phyloP scores from a whole-genome alignment of 1,284 basidiomycete species.

The Apiotrichum sp. region DNA sequence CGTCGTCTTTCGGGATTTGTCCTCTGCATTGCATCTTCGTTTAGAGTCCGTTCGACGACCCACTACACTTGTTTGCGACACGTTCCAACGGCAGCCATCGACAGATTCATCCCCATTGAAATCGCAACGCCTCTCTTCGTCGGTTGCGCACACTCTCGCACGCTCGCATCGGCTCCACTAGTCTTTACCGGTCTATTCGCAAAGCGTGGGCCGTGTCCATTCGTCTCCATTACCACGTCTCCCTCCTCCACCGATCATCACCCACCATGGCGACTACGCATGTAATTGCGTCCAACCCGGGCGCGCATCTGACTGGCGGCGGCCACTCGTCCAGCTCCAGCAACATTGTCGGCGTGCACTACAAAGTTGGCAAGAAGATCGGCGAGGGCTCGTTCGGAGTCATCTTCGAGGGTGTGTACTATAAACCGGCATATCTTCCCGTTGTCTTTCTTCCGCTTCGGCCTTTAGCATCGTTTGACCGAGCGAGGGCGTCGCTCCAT shows the following conservation, averaged over 20 bases:
- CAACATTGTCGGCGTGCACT: slow-evolving; percentile 54
- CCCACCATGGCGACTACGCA: slow-evolving; percentile 45
- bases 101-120: too few relatives aligned
- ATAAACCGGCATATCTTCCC: too few relatives aligned
- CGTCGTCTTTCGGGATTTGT: neutral
- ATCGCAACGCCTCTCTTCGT: too few relatives aligned
- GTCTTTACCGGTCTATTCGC: neutral
- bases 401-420: slow-evolving; percentile 78
- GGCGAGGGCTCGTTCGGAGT: slow-evolving; percentile 84
- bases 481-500: too few relatives aligned
- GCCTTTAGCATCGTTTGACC: neutral
- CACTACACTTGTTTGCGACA: too few relatives aligned
- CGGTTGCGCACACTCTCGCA: too few relatives aligned
- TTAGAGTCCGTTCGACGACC: too few relatives aligned
- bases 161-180: neutral
- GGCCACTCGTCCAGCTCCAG: slow-evolving; percentile 43
- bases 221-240: neutral
- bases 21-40: neutral
- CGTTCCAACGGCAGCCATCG: too few relatives aligned
- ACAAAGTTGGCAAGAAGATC: slow-evolving; percentile 59
- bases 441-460: too few relatives aligned
- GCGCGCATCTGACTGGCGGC: slow-evolving; percentile 36
- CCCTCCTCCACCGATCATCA: slow-evolving; percentile 1
- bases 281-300: slow-evolving; percentile 45
- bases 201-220: neutral